Percentiles rank a stretch among this genome's conserved stretches.
Evolutionary conservation across 768 basidiomycete genomes (phyloP).

Genomic region (Termitomyces sp.): DNA sequence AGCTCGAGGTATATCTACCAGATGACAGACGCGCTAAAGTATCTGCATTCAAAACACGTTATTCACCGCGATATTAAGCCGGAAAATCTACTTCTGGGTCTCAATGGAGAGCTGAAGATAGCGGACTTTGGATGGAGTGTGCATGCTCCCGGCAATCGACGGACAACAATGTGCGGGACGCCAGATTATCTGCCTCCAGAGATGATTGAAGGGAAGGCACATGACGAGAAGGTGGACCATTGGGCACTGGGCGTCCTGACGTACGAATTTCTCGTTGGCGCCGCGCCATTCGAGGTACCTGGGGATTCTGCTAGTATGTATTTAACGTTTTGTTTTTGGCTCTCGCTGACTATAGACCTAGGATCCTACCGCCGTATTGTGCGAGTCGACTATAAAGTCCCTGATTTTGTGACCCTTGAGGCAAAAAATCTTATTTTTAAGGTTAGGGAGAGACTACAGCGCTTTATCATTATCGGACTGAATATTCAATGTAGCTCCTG

Average conservation of each 20-base stretch:
- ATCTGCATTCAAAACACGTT: slow-evolving; percentile 95
- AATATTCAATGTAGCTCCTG: slow-evolving; percentile 55
- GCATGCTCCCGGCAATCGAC: slow-evolving; percentile 86
- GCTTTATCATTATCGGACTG: not conserved
- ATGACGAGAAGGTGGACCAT: slow-evolving; percentile 86
- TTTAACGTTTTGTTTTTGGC: not conserved
- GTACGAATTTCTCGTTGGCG: slow-evolving; percentile 89
- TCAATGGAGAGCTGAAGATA: slow-evolving; percentile 97
- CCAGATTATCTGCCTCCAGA: slow-evolving; percentile 97
- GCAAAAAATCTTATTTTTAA: slow-evolving; percentile 62
- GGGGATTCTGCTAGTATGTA: slow-evolving; percentile 63
- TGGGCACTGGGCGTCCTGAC: slow-evolving; percentile 96
- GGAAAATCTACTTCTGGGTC: slow-evolving; percentile 90
- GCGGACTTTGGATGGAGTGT: slow-evolving; percentile 99
- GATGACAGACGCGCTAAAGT: slow-evolving; percentile 93
- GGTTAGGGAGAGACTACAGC: slow-evolving; percentile 32
- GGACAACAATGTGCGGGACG: slow-evolving; percentile 92
- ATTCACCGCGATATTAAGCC: slow-evolving; percentile 99
- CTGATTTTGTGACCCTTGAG: slow-evolving; percentile 54
- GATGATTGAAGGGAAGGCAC: slow-evolving; percentile 92
- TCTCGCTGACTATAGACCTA: slow-evolving; percentile 21
- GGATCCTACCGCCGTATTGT: slow-evolving; percentile 91
- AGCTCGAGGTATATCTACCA: slow-evolving; percentile 92
- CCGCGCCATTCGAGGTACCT: slow-evolving; percentile 78
- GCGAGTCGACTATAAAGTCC: slow-evolving; percentile 75